A percentile compares a stretch with the other conserved stretches of the same genome.
These are phyloP conservation scores for Lojkania enalia DNA, from an alignment of 2,329 filamentous ascomycete species.

Conservation along the genomic window DNA sequence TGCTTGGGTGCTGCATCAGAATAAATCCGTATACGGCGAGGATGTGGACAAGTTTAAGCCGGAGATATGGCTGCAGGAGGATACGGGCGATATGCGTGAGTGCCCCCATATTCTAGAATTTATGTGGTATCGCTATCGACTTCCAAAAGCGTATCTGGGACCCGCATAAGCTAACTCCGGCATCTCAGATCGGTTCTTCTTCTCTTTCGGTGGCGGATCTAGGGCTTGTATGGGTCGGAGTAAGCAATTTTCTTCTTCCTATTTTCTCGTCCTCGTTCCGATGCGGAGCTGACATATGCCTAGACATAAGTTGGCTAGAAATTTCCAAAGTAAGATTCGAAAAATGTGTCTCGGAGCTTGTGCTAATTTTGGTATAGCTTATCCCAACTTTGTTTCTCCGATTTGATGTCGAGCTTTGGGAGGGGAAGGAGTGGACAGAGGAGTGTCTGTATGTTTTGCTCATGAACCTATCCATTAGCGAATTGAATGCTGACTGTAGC, in stretches of 20 bases:
- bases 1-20: constrained; percentile 18
- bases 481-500: not conserved
- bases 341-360: constrained; percentile 13
- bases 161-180: not conserved
- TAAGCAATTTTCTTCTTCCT: not conserved
- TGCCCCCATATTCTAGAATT: too few relatives aligned
- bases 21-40: constrained; percentile 17
- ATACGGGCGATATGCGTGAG: not conserved
- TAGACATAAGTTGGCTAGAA: constrained; percentile 41
- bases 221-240: constrained; percentile 30
- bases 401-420: constrained; percentile 38
- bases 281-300: constrained; percentile 1
- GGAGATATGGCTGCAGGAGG: constrained; percentile 14
- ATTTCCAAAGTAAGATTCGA: constrained; percentile 26
- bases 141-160: not conserved
- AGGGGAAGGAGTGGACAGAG: constrained; percentile 29
- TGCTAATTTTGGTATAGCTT: constrained; percentile 13
- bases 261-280: not conserved
- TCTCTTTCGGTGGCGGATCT: constrained; percentile 39
- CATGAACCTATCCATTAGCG: not conserved
- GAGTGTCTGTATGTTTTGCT: constrained; percentile 23
- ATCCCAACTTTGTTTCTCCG: constrained; percentile 42
- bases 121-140: not conserved
- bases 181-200: constrained; percentile 33
- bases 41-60: constrained; percentile 18